A percentile compares a stretch with the other conserved stretches of the same genome.
phyloP scores from a whole-genome alignment of 1,284 basidiomycete species.

The Pterulicium gracile region DNA sequence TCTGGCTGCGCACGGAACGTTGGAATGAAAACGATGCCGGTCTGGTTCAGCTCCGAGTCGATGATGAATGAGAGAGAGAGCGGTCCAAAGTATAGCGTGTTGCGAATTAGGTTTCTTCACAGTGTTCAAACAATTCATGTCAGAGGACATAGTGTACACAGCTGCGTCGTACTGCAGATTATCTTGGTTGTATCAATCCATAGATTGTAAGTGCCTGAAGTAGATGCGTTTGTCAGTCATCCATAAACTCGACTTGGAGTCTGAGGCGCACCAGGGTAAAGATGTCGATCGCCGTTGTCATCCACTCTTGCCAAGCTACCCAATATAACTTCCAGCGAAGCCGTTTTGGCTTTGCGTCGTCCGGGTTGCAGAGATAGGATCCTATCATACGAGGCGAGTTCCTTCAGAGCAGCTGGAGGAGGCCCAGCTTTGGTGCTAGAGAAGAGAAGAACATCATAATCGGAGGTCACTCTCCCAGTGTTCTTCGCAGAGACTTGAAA shows the following conservation, averaged over 20 bases:
- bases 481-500: slow-evolving; percentile 37
- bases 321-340: slow-evolving; percentile 31
- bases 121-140: too few relatives aligned
- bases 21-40: too few relatives aligned
- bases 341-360: slow-evolving; percentile 21
- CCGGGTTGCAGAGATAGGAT: slow-evolving; percentile 28
- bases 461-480: slow-evolving; percentile 23
- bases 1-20: too few relatives aligned
- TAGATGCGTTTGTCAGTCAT: not conserved
- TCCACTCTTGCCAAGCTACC: slow-evolving; percentile 41
- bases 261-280: slow-evolving; percentile 32
- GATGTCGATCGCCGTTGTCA: slow-evolving; percentile 31
- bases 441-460: not conserved
- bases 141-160: too few relatives aligned
- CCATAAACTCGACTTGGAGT: not conserved
- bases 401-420: slow-evolving; percentile 39
- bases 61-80: too few relatives aligned
- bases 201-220: not conserved
- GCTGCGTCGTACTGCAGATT: too few relatives aligned
- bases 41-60: too few relatives aligned
- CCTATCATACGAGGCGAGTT: slow-evolving; percentile 27
- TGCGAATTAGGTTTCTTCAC: too few relatives aligned
- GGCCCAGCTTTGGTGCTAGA: slow-evolving; percentile 18
- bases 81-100: too few relatives aligned
- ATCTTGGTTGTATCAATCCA: not conserved